These are phyloP conservation scores for Candida sphagnicola DNA, from an alignment of 805 yeast genomes.

Conservation along the genomic window DNA sequence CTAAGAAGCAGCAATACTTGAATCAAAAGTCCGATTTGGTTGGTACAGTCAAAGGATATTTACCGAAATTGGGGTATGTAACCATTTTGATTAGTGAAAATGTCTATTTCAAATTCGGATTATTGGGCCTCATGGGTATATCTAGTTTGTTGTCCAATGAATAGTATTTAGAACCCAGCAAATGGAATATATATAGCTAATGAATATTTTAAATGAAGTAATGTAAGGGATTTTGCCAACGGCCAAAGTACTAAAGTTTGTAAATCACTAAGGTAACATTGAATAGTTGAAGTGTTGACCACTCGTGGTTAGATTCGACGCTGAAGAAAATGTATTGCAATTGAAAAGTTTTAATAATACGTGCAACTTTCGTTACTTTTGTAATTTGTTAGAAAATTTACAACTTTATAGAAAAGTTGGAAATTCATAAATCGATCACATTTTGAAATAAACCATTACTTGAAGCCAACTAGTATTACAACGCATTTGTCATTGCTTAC, in stretches of 20 bases:
- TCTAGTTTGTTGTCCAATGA: constrained; percentile 52
- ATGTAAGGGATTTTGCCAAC: no score
- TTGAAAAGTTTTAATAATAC: no score
- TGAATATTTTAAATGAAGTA: no score
- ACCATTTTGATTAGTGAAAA: constrained; percentile 91
- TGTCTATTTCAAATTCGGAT: constrained; percentile 70
- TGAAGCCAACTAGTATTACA: no score
- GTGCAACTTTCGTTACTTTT: neutral
- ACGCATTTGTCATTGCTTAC: no score
- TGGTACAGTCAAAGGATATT: constrained; percentile 89
- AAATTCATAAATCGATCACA: no score
- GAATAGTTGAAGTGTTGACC: no score
- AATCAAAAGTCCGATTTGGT: constrained; percentile 74
- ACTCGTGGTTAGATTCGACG: no score
- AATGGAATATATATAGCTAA: no score
- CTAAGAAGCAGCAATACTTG: constrained; percentile 69
- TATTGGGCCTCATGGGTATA: constrained; percentile 71
- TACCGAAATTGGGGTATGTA: constrained; percentile 86
- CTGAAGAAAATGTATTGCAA: no score
- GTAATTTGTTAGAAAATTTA: neutral
- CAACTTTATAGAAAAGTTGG: neutral
- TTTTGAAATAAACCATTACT: neutral
- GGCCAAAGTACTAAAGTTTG: no score
- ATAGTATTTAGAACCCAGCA: constrained; percentile 8
- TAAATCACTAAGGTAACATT: no score